Evolutionary conservation across 164 flowering plant species (phyloP).

Genomic region (Brasenia schreberi): DNA sequence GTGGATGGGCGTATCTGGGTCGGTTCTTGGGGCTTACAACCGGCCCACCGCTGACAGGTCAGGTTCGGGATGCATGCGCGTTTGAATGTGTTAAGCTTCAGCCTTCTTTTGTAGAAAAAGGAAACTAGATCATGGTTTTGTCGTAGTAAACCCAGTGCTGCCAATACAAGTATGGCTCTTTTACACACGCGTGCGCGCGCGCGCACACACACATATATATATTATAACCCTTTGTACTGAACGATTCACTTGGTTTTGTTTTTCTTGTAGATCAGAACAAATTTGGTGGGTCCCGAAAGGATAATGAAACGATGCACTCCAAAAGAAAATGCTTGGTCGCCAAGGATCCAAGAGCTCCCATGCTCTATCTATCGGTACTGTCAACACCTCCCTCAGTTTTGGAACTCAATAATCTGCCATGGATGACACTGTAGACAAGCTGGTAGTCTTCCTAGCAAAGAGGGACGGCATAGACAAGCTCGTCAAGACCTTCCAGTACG

Average conservation of each 20-base stretch:
- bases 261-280: background rate
- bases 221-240: too few species aligned
- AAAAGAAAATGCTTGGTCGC: background rate
- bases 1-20: too few species aligned
- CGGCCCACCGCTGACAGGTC: too few species aligned
- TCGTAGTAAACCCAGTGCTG: too few species aligned
- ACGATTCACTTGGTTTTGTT: background rate
- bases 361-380: background rate
- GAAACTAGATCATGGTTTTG: too few species aligned
- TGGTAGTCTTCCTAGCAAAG: conserved; percentile 85
- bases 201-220: too few species aligned
- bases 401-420: conserved; percentile 9
- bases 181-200: too few species aligned
- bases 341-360: background rate
- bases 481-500: conserved; percentile 95
- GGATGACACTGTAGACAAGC: conserved; percentile 83
- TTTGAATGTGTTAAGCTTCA: too few species aligned
- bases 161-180: too few species aligned
- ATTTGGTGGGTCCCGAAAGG: background rate
- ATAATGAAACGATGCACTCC: background rate
- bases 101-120: too few species aligned
- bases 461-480: conserved; percentile 98
- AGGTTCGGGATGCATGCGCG: too few species aligned
- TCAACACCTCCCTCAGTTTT: background rate
- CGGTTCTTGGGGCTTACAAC: too few species aligned